phyloP scores from a whole-genome alignment of 2,329 filamentous ascomycete species.

The Ophiostoma tasmaniense region DNA sequence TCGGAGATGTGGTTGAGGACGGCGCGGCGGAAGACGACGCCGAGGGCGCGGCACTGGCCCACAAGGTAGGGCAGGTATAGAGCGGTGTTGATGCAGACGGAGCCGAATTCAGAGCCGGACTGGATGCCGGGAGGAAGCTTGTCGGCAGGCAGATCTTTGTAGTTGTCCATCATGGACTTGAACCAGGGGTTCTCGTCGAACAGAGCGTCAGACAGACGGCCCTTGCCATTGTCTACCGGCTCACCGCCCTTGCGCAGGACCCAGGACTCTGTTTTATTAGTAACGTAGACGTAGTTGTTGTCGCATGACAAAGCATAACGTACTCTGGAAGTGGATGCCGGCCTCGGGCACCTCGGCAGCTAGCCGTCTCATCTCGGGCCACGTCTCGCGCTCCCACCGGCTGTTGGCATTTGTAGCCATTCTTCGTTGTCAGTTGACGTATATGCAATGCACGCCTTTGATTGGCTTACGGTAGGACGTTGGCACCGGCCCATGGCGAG shows the following conservation, averaged over 20 bases:
- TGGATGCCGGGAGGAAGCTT: slow-evolving; percentile 58
- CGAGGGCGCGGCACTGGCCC: slow-evolving; percentile 66
- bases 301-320: slow-evolving; percentile 9
- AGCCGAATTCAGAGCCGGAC: slow-evolving; percentile 67
- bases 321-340: slow-evolving; percentile 70
- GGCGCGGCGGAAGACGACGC: slow-evolving; percentile 58
- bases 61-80: slow-evolving; percentile 82
- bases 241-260: slow-evolving; percentile 44
- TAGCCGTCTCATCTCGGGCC: slow-evolving; percentile 52
- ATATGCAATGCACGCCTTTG: neutral
- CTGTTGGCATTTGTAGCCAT: slow-evolving; percentile 37
- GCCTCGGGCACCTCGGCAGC: slow-evolving; percentile 62
- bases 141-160: slow-evolving; percentile 48
- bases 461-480: slow-evolving; percentile 58
- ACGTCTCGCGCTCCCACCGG: slow-evolving; percentile 56
- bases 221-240: slow-evolving; percentile 30
- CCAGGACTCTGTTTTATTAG: slow-evolving; percentile 33
- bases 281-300: neutral
- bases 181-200: slow-evolving; percentile 65
- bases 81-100: slow-evolving; percentile 84
- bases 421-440: slow-evolving; percentile 25
- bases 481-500: slow-evolving; percentile 82
- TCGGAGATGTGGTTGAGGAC: slow-evolving; percentile 63
- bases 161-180: slow-evolving; percentile 62
- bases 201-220: slow-evolving; percentile 53